Evolutionary conservation across 2,329 filamentous ascomycete genomes (phyloP), one percentile per base, ranked within the genome.

Genomic region (Ascochyta koolunga): DNA sequence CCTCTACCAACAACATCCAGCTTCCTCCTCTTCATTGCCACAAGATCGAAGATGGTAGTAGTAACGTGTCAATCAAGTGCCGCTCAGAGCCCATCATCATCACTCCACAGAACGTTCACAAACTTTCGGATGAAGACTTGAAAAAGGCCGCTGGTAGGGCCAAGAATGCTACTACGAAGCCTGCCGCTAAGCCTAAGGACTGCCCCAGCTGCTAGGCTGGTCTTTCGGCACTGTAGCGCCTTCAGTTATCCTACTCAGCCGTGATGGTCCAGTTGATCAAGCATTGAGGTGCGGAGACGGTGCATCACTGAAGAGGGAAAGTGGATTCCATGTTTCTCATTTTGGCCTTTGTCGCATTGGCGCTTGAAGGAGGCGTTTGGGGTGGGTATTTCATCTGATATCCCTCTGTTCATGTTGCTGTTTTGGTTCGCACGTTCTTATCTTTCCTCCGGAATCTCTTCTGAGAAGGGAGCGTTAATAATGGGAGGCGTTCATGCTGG

Each of bases 31-130:
- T 66, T 6, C 18, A 25, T 32, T 67, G 66, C 48, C 32, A 45
- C 18, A 35, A 16, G 3, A 19, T n/a, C n/a, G 35, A 40, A 4
- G 35, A 54, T 11, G 40, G 36, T 24, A 45, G 39, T 13, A 45
- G 58, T 7, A 53, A 48, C 5, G 29, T 43, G 3, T 36, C 38
- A 6, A 36, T 41, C n/a, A 46, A 27, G 15, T 67, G 65, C 40
- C 59, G 19, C 15, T 38, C 45, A 19, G 39, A 35, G 10, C 42
- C 57, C 18, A 21, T 54, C 27, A 54, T 45, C n/a, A 53, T 69
- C 43, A 38, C 16, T 9, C 60, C 66, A 9, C 62, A 68, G 56
- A 68, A 68, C 25, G 56, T 59, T 33, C 58, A 56, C 18, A 58
- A 49, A 44, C 54, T 68, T 36, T 64, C 24, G 18, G 24, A 21